phyloP scores from a whole-genome alignment of 116 monocot genomes.

The Posidonia oceanica region DNA sequence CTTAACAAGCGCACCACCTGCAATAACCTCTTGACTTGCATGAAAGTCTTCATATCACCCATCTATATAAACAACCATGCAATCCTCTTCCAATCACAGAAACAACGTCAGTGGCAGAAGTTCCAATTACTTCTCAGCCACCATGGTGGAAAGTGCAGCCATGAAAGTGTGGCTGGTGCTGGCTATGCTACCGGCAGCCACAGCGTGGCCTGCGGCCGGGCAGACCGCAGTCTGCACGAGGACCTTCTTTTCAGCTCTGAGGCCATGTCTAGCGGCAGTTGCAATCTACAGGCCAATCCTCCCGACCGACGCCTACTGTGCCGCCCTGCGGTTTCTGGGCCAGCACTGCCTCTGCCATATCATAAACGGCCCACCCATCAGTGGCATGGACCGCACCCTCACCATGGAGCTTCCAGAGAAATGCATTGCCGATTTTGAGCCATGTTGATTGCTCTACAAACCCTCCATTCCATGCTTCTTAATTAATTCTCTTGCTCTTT shows the following conservation, averaged over 20 bases:
- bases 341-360: conserved; percentile 45
- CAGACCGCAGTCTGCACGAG: conserved; percentile 12
- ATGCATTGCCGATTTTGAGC: conserved; percentile 32
- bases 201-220: background rate
- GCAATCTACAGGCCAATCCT: conserved; percentile 18
- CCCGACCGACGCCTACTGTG: conserved; percentile 48
- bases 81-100: too few species aligned
- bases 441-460: conserved; percentile 14
- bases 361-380: conserved; percentile 29
- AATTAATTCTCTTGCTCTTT: background rate
- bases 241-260: conserved; percentile 31
- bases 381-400: conserved; percentile 35
- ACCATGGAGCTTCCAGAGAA: conserved; percentile 43
- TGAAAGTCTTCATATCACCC: too few species aligned
- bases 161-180: too few species aligned
- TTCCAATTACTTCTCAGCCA: too few species aligned
- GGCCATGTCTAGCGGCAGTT: conserved; percentile 36
- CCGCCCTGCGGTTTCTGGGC: conserved; percentile 26
- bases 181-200: background rate
- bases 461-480: background rate
- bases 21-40: too few species aligned
- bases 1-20: too few species aligned
- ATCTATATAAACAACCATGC: too few species aligned
- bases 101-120: too few species aligned
- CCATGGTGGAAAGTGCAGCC: too few species aligned